phyloP scores from a whole-genome alignment of 2,329 filamentous ascomycete species.

The Cladophialophora exuberans region DNA sequence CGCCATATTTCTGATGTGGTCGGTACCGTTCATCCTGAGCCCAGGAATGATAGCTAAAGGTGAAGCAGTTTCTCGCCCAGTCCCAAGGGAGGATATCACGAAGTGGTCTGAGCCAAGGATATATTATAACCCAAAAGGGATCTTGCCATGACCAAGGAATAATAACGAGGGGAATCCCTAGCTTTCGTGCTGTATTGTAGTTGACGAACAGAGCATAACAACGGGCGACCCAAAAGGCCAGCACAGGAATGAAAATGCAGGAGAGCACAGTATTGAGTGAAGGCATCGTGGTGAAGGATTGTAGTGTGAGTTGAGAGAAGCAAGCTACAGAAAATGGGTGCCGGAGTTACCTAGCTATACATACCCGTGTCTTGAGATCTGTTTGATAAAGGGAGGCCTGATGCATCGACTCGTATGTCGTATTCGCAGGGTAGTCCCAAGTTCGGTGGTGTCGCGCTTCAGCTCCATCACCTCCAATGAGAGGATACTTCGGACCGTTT shows the following conservation, averaged over 20 bases:
- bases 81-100: slow-evolving; percentile 2
- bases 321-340: too few relatives aligned
- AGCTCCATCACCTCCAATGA: too few relatives aligned
- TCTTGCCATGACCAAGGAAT: slow-evolving; percentile 25
- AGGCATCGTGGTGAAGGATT: neutral
- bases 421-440: neutral
- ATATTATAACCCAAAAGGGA: slow-evolving; percentile 16
- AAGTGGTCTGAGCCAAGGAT: slow-evolving; percentile 9
- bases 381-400: too few relatives aligned
- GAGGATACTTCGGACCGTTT: too few relatives aligned
- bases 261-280: neutral
- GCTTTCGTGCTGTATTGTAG: slow-evolving; percentile 22
- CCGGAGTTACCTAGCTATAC: too few relatives aligned
- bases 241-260: slow-evolving; percentile 2
- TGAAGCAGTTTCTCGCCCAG: slow-evolving; percentile 13
- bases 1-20: slow-evolving; percentile 16
- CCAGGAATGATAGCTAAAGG: slow-evolving; percentile 21
- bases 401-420: slow-evolving; percentile 1
- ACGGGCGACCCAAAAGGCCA: neutral
- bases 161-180: slow-evolving; percentile 25
- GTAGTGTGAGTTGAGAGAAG: neutral
- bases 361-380: too few relatives aligned
- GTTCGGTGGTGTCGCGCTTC: too few relatives aligned
- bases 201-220: slow-evolving; percentile 18
- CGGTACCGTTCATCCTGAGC: slow-evolving; percentile 9